Evolutionary conservation across 495 filamentous ascomycete species (phyloP).

Genomic region (Xylaria curta): DNA sequence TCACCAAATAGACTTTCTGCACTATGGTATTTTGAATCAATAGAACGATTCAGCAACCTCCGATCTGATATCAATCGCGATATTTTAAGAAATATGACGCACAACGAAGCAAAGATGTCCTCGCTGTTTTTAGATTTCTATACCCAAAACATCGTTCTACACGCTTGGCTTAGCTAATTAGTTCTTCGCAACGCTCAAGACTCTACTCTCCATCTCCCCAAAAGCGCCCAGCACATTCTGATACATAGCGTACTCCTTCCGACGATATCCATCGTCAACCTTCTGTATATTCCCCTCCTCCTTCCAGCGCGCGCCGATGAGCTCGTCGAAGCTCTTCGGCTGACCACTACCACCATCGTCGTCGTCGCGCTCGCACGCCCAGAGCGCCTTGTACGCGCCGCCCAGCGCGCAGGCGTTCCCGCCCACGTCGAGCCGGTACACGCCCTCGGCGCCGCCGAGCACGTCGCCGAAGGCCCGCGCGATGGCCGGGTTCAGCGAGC

Average conservation of each 20-base stretch:
- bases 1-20: not conserved
- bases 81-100: not conserved
- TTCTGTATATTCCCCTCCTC: conserved; percentile 82
- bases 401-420: conserved; percentile 95
- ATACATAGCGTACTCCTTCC: conserved; percentile 76
- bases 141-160: not conserved
- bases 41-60: not conserved
- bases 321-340: conserved; percentile 76
- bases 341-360: conserved; percentile 45
- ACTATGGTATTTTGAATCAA: not conserved
- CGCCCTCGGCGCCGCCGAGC: conserved; percentile 84
- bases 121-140: not conserved
- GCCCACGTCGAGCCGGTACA: conserved; percentile 92
- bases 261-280: conserved; percentile 81
- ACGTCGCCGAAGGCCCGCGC: conserved; percentile 81
- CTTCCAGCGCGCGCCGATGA: conserved; percentile 81
- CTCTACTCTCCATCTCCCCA: conserved; percentile 74
- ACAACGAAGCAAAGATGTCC: not conserved
- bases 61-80: not conserved
- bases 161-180: conserved; percentile 16
- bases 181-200: conserved; percentile 62
- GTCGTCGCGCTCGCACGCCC: conserved; percentile 73
- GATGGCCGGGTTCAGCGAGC: conserved; percentile 86
- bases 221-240: conserved; percentile 78
- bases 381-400: conserved; percentile 96